phyloP scores from a whole-genome alignment of 441 rosid species.

The Eutrema salsugineum region DNA sequence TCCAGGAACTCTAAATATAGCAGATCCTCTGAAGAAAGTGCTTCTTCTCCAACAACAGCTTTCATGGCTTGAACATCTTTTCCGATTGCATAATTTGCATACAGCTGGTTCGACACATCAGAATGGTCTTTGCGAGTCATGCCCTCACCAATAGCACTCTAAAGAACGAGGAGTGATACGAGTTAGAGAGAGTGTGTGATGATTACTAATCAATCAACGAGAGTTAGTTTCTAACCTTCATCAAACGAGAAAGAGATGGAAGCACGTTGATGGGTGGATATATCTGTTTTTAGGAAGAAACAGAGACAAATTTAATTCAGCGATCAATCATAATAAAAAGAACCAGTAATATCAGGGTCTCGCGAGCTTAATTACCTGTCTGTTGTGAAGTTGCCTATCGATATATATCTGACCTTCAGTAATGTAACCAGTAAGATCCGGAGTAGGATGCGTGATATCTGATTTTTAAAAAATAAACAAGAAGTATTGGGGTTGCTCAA shows the following conservation, averaged over 20 bases:
- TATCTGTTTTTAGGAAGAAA: slow-evolving; percentile 45
- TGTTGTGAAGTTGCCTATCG: slow-evolving; percentile 65
- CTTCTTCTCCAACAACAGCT: slow-evolving; percentile 99
- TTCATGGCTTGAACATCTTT: slow-evolving; percentile 99
- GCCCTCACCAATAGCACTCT: slow-evolving; percentile 99
- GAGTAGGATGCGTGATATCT: slow-evolving; percentile 95
- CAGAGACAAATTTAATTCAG: neutral
- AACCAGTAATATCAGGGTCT: neutral
- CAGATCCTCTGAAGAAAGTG: slow-evolving; percentile 99
- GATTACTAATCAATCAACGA: neutral
- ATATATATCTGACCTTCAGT: slow-evolving; percentile 94
- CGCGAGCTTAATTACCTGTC: neutral
- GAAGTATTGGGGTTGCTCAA: neutral
- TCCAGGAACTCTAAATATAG: slow-evolving; percentile 86
- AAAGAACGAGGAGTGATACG: neutral
- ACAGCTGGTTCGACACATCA: slow-evolving; percentile 99
- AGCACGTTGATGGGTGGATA: slow-evolving; percentile 98
- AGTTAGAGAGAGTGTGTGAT: neutral
- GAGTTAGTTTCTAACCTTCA: slow-evolving; percentile 55
- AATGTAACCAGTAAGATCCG: slow-evolving; percentile 95
- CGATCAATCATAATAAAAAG: neutral
- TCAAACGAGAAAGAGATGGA: slow-evolving; percentile 92
- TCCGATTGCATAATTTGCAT: slow-evolving; percentile 98
- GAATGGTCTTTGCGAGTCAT: slow-evolving; percentile 98
- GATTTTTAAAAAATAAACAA: slow-evolving; percentile 3